Evolutionary conservation across 1,284 basidiomycete species (phyloP), one percentile per base, ranked within the genome.

Genomic region (Papiliotrema flavescens): DNA sequence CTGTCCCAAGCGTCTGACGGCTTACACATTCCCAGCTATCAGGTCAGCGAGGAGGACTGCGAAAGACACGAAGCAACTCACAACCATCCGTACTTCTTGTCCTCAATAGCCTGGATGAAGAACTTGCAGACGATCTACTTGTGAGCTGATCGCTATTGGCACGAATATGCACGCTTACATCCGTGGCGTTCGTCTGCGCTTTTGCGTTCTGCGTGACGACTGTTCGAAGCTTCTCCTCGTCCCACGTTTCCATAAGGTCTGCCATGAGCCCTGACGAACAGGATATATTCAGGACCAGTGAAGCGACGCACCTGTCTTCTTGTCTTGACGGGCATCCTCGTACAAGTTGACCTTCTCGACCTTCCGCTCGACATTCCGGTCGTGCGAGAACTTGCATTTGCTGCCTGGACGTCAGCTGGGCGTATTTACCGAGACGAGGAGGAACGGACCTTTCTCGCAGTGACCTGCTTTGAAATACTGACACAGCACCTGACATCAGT

Each of bases 331-430:
- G 59, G 76, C 81, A 76, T 99, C 95, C 70, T 86, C 88, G 75
- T 99, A 99, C 62, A 98, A 71, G 76, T 97, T 94, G 81, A 88
- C 92, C 85, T 98, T 98, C 75, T 95, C 90, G 46, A 88, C 87
- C 78, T 96, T 98, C 59, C 95, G 79, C 20, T 84, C 91, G 20
- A 96, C 85, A 67, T 98, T 84, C 57, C 85, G 65, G 78, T 96
- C 87, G 77, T 98, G 95, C 60, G 90, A 95, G 78, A 94, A 98
- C 80, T 96, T 98, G 80, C 93, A 96, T 78, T 91, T 91, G 73
- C 63, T 84, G 26, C 88, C 69, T 70, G 53, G 19, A 26, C 19
- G 49, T 58, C 42, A 51, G 41, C 48, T 41, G 6, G 24, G 15
- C 17, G 47, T 41, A 26, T n/a, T n/a, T 23, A 22, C 2, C 8